phyloP scores from a whole-genome alignment of 2,329 filamentous ascomycete genomes.

The Claviceps lovelessii region DNA sequence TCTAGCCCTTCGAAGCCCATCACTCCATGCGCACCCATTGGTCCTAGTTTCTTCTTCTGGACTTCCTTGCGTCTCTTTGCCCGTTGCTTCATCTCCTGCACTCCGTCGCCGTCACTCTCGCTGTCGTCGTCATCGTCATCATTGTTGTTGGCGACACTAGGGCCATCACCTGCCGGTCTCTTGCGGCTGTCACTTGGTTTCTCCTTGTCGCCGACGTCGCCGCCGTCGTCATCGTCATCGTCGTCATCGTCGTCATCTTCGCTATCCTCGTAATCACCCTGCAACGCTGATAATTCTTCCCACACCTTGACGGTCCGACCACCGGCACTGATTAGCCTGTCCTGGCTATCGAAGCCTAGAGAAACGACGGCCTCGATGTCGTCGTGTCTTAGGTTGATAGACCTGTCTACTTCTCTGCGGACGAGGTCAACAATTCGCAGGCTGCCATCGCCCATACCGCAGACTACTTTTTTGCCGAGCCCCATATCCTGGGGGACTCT shows the following conservation, averaged over 20 bases:
- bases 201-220: slow-evolving; percentile 29
- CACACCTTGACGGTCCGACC: slow-evolving; percentile 81
- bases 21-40: slow-evolving; percentile 37
- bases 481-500: slow-evolving; percentile 57
- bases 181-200: not conserved
- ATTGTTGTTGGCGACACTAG: slow-evolving; percentile 25
- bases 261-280: slow-evolving; percentile 25
- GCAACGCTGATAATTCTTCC: slow-evolving; percentile 57
- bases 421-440: slow-evolving; percentile 66
- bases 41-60: slow-evolving; percentile 29
- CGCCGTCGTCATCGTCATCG: slow-evolving; percentile 33
- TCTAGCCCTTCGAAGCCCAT: slow-evolving; percentile 35
- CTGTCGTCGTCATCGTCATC: slow-evolving; percentile 38
- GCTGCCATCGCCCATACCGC: slow-evolving; percentile 68
- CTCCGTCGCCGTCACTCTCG: slow-evolving; percentile 16
- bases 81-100: slow-evolving; percentile 29
- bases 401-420: slow-evolving; percentile 54
- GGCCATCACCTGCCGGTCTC: slow-evolving; percentile 22
- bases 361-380: slow-evolving; percentile 75
- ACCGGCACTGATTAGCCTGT: slow-evolving; percentile 79
- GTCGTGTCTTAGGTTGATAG: slow-evolving; percentile 54
- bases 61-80: slow-evolving; percentile 30
- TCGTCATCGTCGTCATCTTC: slow-evolving; percentile 33
- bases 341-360: slow-evolving; percentile 70
- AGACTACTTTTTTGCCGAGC: slow-evolving; percentile 58